phyloP scores from a whole-genome alignment of 2,329 filamentous ascomycete species.

The Parafenestella ontariensis region DNA sequence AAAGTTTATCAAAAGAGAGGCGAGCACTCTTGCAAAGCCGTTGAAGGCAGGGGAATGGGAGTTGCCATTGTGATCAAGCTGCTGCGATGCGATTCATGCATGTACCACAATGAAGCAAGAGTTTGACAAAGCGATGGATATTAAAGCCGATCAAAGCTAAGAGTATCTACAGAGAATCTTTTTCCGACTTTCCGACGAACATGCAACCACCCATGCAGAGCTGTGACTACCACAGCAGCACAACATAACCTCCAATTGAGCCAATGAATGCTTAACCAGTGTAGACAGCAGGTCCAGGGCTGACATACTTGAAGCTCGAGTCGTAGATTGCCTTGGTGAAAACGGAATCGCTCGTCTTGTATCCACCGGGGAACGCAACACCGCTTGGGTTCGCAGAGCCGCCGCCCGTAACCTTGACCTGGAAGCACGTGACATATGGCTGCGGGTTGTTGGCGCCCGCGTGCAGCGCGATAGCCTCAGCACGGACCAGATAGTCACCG shows the following conservation, averaged over 20 bases:
- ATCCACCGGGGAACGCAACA: slow-evolving; percentile 45
- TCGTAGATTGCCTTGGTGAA: slow-evolving; percentile 46
- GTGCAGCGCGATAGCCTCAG: slow-evolving; percentile 46
- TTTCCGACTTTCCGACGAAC: not conserved
- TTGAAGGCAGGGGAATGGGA: slow-evolving; percentile 29
- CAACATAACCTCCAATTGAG: no score
- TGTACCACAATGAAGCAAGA: not conserved
- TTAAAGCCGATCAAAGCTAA: not conserved
- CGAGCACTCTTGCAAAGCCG: slow-evolving; percentile 48
- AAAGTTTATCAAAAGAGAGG: slow-evolving; percentile 56
- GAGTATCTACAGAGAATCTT: not conserved
- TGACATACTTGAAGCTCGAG: slow-evolving; percentile 43
- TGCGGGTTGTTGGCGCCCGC: slow-evolving; percentile 41
- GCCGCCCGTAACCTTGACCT: slow-evolving; percentile 47
- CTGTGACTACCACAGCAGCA: not conserved
- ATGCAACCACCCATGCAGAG: not conserved
- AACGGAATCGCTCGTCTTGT: slow-evolving; percentile 43
- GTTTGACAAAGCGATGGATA: not conserved
- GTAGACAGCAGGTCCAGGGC: slow-evolving; percentile 43
- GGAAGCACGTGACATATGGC: slow-evolving; percentile 47
- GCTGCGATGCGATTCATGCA: not conserved
- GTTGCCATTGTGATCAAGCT: slow-evolving; percentile 16
- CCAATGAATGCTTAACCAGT: slow-evolving; percentile 32
- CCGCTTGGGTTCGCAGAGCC: slow-evolving; percentile 43
- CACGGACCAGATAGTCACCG: slow-evolving; percentile 44